Evolutionary conservation across 225 moss, liverwort and hornwort genomes (phyloP).

Genomic region (Physcomitrellopsis africana): DNA sequence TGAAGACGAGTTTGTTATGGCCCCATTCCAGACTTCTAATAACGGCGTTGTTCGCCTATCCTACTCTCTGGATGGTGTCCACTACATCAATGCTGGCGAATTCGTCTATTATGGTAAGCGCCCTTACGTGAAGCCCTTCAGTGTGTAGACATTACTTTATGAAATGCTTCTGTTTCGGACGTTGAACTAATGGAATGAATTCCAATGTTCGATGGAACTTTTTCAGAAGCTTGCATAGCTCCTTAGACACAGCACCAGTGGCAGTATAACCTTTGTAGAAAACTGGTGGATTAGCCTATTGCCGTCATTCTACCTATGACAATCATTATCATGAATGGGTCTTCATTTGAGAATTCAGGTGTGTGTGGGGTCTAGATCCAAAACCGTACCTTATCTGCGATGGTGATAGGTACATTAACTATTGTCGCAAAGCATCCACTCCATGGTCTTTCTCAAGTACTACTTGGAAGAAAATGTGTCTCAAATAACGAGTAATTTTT

Average conservation of each 20-base stretch:
- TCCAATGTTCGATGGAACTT: constrained; percentile 1
- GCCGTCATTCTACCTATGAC: no score
- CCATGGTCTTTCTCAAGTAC: background rate
- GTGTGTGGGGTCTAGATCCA: no score
- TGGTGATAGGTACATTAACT: no score
- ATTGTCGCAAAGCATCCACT: constrained; percentile 1
- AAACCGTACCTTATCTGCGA: no score
- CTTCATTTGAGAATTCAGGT: no score
- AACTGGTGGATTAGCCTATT: no score
- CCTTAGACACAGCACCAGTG: background rate
- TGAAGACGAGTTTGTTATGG: constrained; percentile 47
- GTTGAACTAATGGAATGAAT: background rate
- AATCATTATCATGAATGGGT: no score
- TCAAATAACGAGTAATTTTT: background rate
- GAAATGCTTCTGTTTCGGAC: background rate
- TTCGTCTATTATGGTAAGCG: constrained; percentile 52
- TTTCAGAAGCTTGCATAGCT: background rate
- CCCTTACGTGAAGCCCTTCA: background rate
- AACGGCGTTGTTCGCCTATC: constrained; percentile 42
- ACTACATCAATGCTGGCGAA: constrained; percentile 33
- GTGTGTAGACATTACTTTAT: background rate
- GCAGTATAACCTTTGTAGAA: background rate
- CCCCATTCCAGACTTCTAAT: constrained; percentile 25
- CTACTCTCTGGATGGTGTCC: constrained; percentile 42
- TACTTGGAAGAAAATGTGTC: background rate